These are phyloP conservation scores for Pythium pyrilobum DNA, from an alignment of 352 stramenopile species.

Conservation along the genomic window DNA sequence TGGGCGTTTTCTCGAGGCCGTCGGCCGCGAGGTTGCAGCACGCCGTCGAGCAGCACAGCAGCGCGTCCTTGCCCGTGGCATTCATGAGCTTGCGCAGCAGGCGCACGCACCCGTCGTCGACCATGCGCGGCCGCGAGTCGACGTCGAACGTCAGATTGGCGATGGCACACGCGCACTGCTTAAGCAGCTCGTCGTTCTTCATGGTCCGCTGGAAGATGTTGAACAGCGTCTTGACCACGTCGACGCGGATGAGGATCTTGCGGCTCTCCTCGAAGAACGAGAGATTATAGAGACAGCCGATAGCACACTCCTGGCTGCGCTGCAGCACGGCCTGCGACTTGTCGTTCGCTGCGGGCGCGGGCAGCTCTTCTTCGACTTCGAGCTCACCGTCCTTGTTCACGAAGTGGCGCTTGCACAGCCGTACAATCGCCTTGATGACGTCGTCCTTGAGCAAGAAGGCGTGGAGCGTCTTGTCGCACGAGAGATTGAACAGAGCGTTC, in stretches of 20 bases:
- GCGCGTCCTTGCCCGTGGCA: conserved; percentile 45
- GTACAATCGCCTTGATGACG: conserved; percentile 62
- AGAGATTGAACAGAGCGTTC: conserved; percentile 79
- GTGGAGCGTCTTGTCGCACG: conserved; percentile 63
- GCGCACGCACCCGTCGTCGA: conserved; percentile 59
- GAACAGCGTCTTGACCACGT: conserved; percentile 57
- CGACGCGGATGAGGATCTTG: conserved; percentile 51
- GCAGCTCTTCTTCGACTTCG: conserved; percentile 54
- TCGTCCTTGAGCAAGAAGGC: conserved; percentile 64
- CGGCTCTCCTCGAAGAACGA: conserved; percentile 67
- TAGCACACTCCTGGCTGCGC: conserved; percentile 62
- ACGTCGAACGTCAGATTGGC: conserved; percentile 76
- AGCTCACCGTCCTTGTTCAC: conserved; percentile 36
- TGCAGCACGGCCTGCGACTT: conserved; percentile 42
- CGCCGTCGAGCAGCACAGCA: conserved; percentile 65
- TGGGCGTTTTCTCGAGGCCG: conserved; percentile 57
- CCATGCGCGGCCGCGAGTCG: conserved; percentile 46
- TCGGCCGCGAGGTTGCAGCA: conserved; percentile 74
- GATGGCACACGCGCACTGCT: conserved; percentile 54
- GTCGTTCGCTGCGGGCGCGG: conserved; percentile 17
- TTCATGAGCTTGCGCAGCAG: conserved; percentile 69
- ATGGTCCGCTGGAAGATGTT: conserved; percentile 60
- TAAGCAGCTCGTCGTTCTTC: conserved; percentile 63
- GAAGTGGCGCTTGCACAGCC: conserved; percentile 48
- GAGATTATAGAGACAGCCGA: conserved; percentile 75